Evolutionary conservation across 1,284 basidiomycete genomes (phyloP), one percentile per base, ranked within the genome.

Genomic region (Ustilago loliicola): DNA sequence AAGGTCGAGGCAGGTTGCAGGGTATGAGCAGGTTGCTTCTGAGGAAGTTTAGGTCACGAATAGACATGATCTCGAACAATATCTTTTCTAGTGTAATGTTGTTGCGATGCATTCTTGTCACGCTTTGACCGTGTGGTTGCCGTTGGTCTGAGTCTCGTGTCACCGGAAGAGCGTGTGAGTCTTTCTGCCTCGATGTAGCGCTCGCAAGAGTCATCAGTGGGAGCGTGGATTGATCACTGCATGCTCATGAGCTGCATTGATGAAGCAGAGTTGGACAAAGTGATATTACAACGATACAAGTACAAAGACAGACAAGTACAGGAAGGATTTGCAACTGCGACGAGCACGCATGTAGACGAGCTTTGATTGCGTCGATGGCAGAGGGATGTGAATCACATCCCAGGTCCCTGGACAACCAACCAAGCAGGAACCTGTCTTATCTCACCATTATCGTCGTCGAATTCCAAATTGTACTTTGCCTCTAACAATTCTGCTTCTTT

Each of bases 401-500:
- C 77, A 15, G 82, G 83, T 15, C 76, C 55, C 54, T 84, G 83
- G 0, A 86, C 84, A 19, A 86, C 84, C 48, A 84, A 67, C 73
- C 77, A 82, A 38, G 84, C 84, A 0, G 85, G 82, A 1, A 86
- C 82, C 45, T 77, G 71, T 40, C 83, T 72, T 15, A 86, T 75
- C 30, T 82, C 82, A 34, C 78, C 77, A 36, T 80, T 81, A 60
- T 86, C 85, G 58, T 86, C 85, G 34, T 86, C 84, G 56, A 86
- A 86, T 53, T 83, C 77, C 51, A 86, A 67, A 11, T 72, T 61
- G 66, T 86, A 86, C n/a, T 79, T 79, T 23, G 81, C 66, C 30
- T 82, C 72, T 23, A 86, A 65, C 23, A 85, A 47, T 19, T 86
- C 85, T 1, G 63, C 45, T 38, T 82, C 79, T 45, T 76, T 78